Base-by-base conservation (phyloP, 73 alveolate genomes). In the Breviolum minutum region DNA sequence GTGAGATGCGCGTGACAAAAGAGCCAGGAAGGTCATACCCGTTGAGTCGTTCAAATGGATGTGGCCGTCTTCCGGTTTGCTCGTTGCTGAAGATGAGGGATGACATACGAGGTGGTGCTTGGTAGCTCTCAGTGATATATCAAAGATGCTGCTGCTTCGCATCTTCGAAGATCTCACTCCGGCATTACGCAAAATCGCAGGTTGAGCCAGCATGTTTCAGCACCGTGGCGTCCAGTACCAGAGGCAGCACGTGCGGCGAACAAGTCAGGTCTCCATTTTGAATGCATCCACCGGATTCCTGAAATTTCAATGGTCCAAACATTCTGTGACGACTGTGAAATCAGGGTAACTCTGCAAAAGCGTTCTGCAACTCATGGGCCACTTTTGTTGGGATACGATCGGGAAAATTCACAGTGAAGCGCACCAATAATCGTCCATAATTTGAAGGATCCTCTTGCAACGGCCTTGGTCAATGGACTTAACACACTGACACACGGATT, bases 391-490 rank as follows among this genome's bases (percentile, higher is more conserved):
- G 84, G 68, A 87, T 48, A 6, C 32, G 60, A 27, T 89, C 96
- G 11, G 96, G 96, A 48, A 89, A 89, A 2, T 69, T 86, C 22
- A 89, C 76, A 19, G 81, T 60, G 87, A 89, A 89, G 32, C 82
- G 87, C 17, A 89, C 96, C 19, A 89, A 60, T 69, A 89, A 48
- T 19, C 96, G 71, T 54, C 96, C 96, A n/a, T 29, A 89, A 27
- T 73, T 89, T 19, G 96, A 89, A 27, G 86, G 87, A 69, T 89
- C 96, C 16, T 89, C 96, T n/a, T 70, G 85, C 40, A 48, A 9
- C 24, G 90, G 90, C 90, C 90, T 81, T 14, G 70, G 20, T 79
- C 54, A 40, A 40, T 40, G 3, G 54, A 40, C 54, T 40, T 40
- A 40, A 40, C 54, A 40, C 54, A 40, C 54, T 2, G 5, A 40